Conservation (phyloP, 2,329 filamentous ascomycete genomes). For the Apiospora malaysiana region DNA sequence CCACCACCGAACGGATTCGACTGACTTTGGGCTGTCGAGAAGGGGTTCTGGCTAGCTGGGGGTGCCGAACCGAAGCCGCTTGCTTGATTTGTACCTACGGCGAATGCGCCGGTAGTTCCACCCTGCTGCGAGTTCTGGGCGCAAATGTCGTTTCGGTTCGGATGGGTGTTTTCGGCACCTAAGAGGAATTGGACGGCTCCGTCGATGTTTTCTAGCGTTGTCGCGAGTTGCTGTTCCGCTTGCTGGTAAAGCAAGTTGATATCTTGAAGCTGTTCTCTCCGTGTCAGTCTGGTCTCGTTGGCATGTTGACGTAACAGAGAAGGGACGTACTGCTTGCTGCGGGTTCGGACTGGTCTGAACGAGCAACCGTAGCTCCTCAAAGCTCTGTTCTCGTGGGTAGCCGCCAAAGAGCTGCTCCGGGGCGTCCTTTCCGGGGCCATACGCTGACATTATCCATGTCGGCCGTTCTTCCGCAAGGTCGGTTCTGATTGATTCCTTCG, state of each 20-base stretch:
- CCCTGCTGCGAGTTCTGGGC: constrained; percentile 50
- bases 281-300: constrained; percentile 14
- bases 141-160: constrained; percentile 74
- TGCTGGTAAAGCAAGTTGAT: constrained; percentile 67
- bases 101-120: constrained; percentile 53
- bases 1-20: constrained; percentile 30
- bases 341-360: constrained; percentile 56
- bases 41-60: constrained; percentile 29
- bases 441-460: constrained; percentile 85
- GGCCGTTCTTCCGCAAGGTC: constrained; percentile 77
- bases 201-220: constrained; percentile 70
- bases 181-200: constrained; percentile 75
- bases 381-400: constrained; percentile 78
- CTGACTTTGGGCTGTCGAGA: constrained; percentile 16
- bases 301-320: constrained; percentile 1
- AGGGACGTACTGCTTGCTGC: constrained; percentile 51
- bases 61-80: constrained; percentile 49
- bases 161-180: constrained; percentile 71
- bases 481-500: constrained; percentile 62
- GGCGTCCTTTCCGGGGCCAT: constrained; percentile 77
- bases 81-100: constrained; percentile 39
- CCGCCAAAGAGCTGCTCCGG: constrained; percentile 87
- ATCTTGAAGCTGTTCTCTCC: constrained; percentile 45
- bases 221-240: constrained; percentile 74
- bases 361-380: constrained; percentile 83